These are phyloP conservation scores for Curvularia sp. DNA, from an alignment of 2,329 filamentous ascomycete genomes.

Conservation along the genomic window DNA sequence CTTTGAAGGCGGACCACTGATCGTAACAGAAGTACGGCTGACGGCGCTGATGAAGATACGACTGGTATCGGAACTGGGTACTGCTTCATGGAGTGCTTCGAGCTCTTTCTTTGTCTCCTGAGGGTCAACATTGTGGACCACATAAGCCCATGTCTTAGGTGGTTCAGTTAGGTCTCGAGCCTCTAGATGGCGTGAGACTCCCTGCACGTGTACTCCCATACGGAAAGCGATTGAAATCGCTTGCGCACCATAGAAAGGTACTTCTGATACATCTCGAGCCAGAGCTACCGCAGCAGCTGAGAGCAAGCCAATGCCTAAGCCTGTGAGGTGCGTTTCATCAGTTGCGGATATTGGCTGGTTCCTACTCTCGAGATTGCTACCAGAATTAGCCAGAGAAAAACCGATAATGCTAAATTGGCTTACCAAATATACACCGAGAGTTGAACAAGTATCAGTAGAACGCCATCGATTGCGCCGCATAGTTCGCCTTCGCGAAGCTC, in stretches of 20 bases:
- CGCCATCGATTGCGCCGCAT: slow-evolving; percentile 56
- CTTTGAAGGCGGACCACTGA: slow-evolving; percentile 44
- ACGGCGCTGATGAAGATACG: slow-evolving; percentile 40
- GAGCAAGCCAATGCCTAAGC: slow-evolving; percentile 56
- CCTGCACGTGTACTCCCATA: slow-evolving; percentile 55
- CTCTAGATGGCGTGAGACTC: slow-evolving; percentile 55
- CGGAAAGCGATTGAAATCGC: slow-evolving; percentile 57
- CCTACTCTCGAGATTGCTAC: not conserved
- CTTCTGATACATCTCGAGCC: slow-evolving; percentile 50
- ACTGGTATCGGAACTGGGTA: slow-evolving; percentile 29
- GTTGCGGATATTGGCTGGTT: not conserved
- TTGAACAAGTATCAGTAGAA: slow-evolving; percentile 53
- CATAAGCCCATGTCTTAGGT: slow-evolving; percentile 54
- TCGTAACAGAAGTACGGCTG: slow-evolving; percentile 36
- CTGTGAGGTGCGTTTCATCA: not conserved
- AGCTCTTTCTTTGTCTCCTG: slow-evolving; percentile 51
- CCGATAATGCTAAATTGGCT: slow-evolving; percentile 15
- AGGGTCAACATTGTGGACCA: slow-evolving; percentile 46
- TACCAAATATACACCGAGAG: slow-evolving; percentile 57
- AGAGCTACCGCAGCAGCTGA: slow-evolving; percentile 54
- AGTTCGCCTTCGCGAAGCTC: slow-evolving; percentile 53
- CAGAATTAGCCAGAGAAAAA: not conserved
- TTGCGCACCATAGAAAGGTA: slow-evolving; percentile 54
- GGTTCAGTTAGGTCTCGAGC: slow-evolving; percentile 35
- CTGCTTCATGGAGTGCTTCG: slow-evolving; percentile 39